phyloP scores from a whole-genome alignment of 2,329 filamentous ascomycete species.

The Byssochlamys sp. region DNA sequence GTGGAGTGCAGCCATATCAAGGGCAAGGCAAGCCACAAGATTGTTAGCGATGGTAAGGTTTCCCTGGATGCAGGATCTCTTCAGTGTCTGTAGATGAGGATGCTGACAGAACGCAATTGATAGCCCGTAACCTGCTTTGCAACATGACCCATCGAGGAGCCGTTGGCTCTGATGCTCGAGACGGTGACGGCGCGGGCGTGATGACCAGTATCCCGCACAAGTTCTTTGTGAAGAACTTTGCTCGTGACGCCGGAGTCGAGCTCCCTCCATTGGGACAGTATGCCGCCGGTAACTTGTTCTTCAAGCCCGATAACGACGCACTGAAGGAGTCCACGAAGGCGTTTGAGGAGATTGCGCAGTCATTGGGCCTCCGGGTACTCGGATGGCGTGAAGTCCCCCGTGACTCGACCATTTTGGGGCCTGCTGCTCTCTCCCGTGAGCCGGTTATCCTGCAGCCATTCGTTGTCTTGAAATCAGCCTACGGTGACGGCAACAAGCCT shows the following conservation, averaged over 20 bases:
- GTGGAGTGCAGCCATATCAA: conserved; percentile 72
- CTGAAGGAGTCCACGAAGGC: conserved; percentile 81
- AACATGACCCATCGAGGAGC: conserved; percentile 99
- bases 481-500: conserved; percentile 70
- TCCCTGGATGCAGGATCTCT: neutral
- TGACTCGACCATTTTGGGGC: conserved; percentile 85
- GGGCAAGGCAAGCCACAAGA: conserved; percentile 93
- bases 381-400: conserved; percentile 94
- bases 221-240: conserved; percentile 98
- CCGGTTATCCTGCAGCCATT: conserved; percentile 93
- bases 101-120: conserved; percentile 19
- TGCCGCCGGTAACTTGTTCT: conserved; percentile 94
- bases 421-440: conserved; percentile 85
- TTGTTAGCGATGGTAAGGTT: conserved; percentile 85
- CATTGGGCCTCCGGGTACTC: conserved; percentile 76
- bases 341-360: conserved; percentile 88
- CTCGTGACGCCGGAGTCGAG: conserved; percentile 76
- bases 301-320: conserved; percentile 88
- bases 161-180: conserved; percentile 92
- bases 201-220: conserved; percentile 98
- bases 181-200: conserved; percentile 95
- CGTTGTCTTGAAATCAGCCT: conserved; percentile 75
- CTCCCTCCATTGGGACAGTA: conserved; percentile 86
- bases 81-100: neutral
- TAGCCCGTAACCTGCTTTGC: conserved; percentile 86